Evolutionary conservation across 495 filamentous ascomycete species (phyloP).

Genomic region (Trichocladium antarcticum): DNA sequence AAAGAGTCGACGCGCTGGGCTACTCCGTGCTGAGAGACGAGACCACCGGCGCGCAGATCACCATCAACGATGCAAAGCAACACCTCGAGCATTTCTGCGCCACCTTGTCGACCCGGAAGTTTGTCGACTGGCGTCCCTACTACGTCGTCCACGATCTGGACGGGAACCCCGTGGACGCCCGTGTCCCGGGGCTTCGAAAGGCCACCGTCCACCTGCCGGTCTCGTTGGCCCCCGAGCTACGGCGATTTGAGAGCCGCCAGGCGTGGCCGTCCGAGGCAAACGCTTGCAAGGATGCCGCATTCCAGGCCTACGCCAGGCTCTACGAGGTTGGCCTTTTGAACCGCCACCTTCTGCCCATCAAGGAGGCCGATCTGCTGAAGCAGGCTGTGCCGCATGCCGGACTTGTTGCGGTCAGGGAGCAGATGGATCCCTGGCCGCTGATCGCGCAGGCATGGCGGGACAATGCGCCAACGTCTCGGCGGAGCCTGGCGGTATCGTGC

Average conservation of each 20-base stretch:
- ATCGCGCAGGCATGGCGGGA: constrained; percentile 46
- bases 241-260: constrained; percentile 39
- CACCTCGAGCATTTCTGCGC: constrained; percentile 81
- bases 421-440: constrained; percentile 55
- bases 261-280: constrained; percentile 62
- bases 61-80: constrained; percentile 54
- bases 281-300: constrained; percentile 74
- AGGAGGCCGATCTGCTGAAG: constrained; percentile 25
- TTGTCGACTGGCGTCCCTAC: constrained; percentile 41
- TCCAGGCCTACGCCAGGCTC: constrained; percentile 65
- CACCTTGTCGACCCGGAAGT: constrained; percentile 45
- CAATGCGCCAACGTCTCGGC: constrained; percentile 19
- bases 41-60: constrained; percentile 57
- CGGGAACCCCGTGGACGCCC: constrained; percentile 8
- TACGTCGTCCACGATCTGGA: constrained; percentile 29
- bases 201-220: constrained; percentile 61
- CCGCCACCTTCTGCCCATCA: constrained; percentile 62
- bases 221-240: constrained; percentile 53
- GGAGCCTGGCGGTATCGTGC: constrained; percentile 23
- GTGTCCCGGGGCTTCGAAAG: constrained; percentile 21
- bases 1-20: constrained; percentile 41
- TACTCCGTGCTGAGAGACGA: constrained; percentile 40
- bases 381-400: constrained; percentile 37
- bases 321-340: constrained; percentile 63
- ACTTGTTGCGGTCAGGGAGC: constrained; percentile 42